Conservation (phyloP, 2,329 filamentous ascomycete species). For the Cordyceps pruinosa region DNA sequence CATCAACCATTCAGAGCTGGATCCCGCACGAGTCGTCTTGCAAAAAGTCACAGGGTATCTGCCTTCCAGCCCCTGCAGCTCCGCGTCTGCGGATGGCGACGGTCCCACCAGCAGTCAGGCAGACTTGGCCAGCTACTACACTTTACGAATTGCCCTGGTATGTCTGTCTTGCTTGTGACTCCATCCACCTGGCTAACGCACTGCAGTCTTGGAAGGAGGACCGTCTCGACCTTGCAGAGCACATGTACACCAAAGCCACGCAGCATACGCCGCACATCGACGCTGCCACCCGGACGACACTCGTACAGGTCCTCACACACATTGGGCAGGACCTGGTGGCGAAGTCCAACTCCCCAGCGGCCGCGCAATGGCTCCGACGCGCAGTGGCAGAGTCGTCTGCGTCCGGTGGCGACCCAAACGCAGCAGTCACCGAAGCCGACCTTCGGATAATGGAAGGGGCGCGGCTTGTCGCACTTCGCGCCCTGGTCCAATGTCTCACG, state of each 20-base stretch:
- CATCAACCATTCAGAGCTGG: conserved; percentile 46
- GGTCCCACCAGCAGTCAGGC: not conserved
- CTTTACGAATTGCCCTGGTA: conserved; percentile 59
- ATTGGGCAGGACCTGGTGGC: not conserved
- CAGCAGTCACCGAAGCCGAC: not conserved
- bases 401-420: not conserved
- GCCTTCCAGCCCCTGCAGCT: conserved; percentile 2
- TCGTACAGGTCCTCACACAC: not conserved
- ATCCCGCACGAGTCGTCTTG: conserved; percentile 53
- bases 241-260: conserved; percentile 61
- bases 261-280: not conserved
- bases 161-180: conserved; percentile 17
- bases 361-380: not conserved
- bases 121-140: not conserved
- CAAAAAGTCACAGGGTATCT: conserved; percentile 56
- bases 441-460: not conserved
- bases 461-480: not conserved
- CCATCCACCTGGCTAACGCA: not conserved
- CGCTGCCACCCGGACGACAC: not conserved
- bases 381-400: not conserved
- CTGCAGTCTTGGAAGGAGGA: conserved; percentile 66
- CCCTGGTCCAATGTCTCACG: not conserved
- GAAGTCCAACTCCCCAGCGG: not conserved
- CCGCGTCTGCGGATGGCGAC: not conserved
- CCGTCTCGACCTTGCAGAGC: conserved; percentile 68